Conservation (phyloP, 768 basidiomycete genomes). For the Pleurotus platypus region DNA sequence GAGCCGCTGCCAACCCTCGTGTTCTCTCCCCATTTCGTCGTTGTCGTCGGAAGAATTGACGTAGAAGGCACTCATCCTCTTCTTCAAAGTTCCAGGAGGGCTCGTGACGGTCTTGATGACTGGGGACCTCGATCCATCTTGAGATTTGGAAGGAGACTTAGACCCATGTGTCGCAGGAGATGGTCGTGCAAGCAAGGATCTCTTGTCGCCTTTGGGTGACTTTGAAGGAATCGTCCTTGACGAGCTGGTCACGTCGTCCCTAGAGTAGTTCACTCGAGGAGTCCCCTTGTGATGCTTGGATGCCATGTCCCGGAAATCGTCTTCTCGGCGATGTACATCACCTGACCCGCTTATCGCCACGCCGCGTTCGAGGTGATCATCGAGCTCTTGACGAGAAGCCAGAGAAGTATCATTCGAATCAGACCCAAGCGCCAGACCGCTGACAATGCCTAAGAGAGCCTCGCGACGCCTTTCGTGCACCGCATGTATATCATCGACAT, state of each 20-base stretch:
- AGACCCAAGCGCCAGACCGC: constrained; percentile 15
- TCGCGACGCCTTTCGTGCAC: constrained; percentile 17
- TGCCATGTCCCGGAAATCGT: background rate
- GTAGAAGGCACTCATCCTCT: constrained; percentile 5
- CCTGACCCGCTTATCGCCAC: constrained; percentile 31
- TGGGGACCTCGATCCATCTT: background rate
- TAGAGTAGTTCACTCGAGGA: background rate
- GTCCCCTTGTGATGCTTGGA: background rate
- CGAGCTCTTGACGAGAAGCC: background rate
- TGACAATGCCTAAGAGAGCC: constrained; percentile 20
- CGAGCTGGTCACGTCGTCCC: background rate
- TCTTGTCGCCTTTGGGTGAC: background rate
- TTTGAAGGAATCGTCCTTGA: background rate
- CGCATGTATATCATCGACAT: constrained; percentile 8
- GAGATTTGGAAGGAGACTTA: background rate
- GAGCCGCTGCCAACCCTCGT: background rate
- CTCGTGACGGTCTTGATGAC: background rate
- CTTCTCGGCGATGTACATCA: constrained; percentile 8
- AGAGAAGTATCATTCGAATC: background rate
- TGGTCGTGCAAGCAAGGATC: background rate
- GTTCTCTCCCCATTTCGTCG: background rate
- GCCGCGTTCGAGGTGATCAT: constrained; percentile 17
- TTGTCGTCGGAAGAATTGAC: background rate
- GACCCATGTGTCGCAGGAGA: background rate
- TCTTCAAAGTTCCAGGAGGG: background rate